A percentile compares a stretch with the other conserved stretches of the same genome.
Evolutionary conservation across 2,329 filamentous ascomycete species (phyloP).

Genomic region (Mariannaea elegans): DNA sequence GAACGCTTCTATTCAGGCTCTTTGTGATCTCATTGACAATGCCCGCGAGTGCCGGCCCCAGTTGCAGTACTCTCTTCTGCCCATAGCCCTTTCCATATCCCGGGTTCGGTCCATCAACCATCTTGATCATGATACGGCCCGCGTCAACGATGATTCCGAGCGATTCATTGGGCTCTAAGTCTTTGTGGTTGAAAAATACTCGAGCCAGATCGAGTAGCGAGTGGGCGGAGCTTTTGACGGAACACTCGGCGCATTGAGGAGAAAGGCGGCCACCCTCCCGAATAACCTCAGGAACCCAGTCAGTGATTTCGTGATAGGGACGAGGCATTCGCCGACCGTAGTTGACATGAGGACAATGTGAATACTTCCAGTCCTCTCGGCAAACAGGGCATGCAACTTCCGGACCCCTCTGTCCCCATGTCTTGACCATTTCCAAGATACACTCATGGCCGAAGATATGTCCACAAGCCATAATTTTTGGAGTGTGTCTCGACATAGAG

Average conservation of each 20-base stretch:
- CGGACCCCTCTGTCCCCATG: background rate
- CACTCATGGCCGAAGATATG: slow-evolving; percentile 2
- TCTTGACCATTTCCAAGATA: background rate
- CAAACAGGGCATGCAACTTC: background rate
- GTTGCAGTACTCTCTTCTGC: too few relatives aligned
- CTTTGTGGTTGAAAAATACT: background rate
- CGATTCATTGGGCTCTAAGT: background rate
- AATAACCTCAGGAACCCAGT: background rate
- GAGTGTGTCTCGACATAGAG: background rate
- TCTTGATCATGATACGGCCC: too few relatives aligned
- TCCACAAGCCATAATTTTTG: background rate
- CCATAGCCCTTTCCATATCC: too few relatives aligned
- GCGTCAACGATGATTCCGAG: background rate
- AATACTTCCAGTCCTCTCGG: background rate
- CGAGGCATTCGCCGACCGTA: background rate
- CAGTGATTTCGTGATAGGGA: background rate
- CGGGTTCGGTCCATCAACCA: background rate
- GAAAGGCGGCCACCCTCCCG: background rate
- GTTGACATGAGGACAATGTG: background rate
- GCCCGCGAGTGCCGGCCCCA: too few relatives aligned
- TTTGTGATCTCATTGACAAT: background rate
- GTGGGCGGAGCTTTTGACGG: background rate
- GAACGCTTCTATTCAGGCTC: background rate
- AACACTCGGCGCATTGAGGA: background rate
- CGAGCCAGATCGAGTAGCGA: background rate